A percentile compares a stretch with the other conserved stretches of the same genome.
Evolutionary conservation across 805 yeast genomes (phyloP).

Genomic region (Blastobotrys chiropterorum): DNA sequence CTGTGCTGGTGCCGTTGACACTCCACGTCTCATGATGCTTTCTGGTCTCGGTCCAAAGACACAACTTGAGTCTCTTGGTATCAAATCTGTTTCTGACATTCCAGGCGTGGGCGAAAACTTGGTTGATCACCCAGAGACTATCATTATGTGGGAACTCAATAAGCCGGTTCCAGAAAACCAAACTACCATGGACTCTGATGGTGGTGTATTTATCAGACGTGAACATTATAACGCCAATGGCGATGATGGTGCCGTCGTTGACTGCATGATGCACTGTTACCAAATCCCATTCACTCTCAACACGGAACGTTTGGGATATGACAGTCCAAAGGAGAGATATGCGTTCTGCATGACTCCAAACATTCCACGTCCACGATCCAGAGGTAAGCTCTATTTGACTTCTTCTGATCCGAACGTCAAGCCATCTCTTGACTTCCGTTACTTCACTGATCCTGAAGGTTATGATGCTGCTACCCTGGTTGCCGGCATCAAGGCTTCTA

Average conservation of each 20-base stretch:
- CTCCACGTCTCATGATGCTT: slow-evolving; percentile 30
- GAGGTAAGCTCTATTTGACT: slow-evolving; percentile 2
- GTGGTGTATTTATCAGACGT: slow-evolving; percentile 3
- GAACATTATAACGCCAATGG: slow-evolving; percentile 2
- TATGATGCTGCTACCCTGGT: slow-evolving; percentile 3
- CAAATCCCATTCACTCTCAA: slow-evolving; percentile 2
- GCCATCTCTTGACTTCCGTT: slow-evolving; percentile 1
- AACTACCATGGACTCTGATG: slow-evolving; percentile 4
- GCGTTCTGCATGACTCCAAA: slow-evolving; percentile 4
- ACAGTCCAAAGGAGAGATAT: slow-evolving; percentile 1
- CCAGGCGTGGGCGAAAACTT: slow-evolving; percentile 32
- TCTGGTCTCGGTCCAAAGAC: slow-evolving; percentile 30
- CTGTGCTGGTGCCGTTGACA: slow-evolving; percentile 30
- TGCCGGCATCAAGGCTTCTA: slow-evolving; percentile 1
- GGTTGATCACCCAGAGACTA: slow-evolving; percentile 31
- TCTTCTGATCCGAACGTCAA: neutral
- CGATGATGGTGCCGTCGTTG: slow-evolving; percentile 1
- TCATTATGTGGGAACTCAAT: slow-evolving; percentile 1
- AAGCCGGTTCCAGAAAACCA: slow-evolving; percentile 3
- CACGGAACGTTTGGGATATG: slow-evolving; percentile 1
- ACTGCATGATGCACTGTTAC: slow-evolving; percentile 4
- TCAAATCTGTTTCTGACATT: slow-evolving; percentile 25
- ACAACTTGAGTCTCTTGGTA: slow-evolving; percentile 26
- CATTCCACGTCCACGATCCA: slow-evolving; percentile 2
- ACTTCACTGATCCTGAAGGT: slow-evolving; percentile 4